phyloP scores from a whole-genome alignment of 371 early-diverging fungal genomes.

The Fennellomyces sp. region DNA sequence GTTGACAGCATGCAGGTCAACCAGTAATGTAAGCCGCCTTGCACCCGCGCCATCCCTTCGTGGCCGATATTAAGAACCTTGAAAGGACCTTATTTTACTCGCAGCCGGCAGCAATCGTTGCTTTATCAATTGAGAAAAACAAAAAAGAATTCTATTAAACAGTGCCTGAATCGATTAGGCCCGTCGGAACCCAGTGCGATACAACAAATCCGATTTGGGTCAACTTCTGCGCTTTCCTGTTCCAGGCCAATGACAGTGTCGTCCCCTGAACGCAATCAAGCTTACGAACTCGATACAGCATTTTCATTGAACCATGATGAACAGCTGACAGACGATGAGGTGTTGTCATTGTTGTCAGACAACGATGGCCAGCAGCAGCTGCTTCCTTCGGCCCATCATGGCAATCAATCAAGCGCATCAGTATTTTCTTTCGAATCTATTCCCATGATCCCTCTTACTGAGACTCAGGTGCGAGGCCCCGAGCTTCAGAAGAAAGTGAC shows the following conservation, averaged over 20 bases:
- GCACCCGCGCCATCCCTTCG: no score
- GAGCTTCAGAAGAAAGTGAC: constrained; percentile 71
- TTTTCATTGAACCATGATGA: constrained; percentile 5
- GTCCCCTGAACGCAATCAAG: not conserved
- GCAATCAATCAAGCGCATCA: constrained; percentile 30
- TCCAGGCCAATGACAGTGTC: constrained; percentile 1
- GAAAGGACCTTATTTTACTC: no score
- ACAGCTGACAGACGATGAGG: constrained; percentile 26
- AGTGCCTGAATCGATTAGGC: no score
- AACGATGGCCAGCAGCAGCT: constrained; percentile 36
- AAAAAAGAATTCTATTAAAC: no score
- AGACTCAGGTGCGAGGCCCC: constrained; percentile 52
- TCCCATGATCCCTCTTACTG: constrained; percentile 53
- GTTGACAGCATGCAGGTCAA: no score
- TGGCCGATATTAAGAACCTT: no score
- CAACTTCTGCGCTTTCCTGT: no score
- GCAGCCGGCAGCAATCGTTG: no score
- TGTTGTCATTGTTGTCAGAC: constrained; percentile 21
- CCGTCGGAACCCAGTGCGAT: no score
- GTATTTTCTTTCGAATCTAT: constrained; percentile 63
- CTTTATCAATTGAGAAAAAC: no score
- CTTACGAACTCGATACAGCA: not conserved
- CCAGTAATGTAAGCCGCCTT: no score
- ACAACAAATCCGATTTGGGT: no score
- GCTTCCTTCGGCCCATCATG: constrained; percentile 36